Evolutionary conservation across 2,329 filamentous ascomycete species (phyloP), one percentile per base, ranked within the genome.

Genomic region (Magnaporthiopsis poae): DNA sequence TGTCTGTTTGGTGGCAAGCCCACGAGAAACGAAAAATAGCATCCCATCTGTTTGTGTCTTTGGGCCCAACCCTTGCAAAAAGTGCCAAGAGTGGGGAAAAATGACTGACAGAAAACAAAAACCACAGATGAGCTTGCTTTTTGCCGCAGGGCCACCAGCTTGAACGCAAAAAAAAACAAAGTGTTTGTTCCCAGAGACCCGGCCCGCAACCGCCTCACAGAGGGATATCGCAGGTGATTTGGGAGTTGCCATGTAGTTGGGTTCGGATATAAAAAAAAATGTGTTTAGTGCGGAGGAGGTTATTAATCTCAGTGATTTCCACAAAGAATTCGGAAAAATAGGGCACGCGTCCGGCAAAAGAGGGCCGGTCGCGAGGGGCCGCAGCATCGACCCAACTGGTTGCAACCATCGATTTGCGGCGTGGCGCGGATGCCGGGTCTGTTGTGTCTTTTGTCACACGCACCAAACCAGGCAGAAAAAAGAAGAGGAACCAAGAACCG

Each of bases 361-460:
- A 75, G 27, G 27, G 60, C 36, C 59, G 35, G 59, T 31, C 75
- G 74, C 76, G 78, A 31, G 80, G 77, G 80, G 80, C 72, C 80
- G 81, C 77, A 83, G 81, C 80, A 84, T 83, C 81, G 81, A 81
- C 81, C 81, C 80, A 78, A 75, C 76, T 76, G 78, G 61, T 29
- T 62, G 56, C 35, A 61, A 65, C 8, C 8, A 36, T 36, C 36
- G 46, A 65, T 39, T n/a, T 56, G 46, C 46, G 46, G 9, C 46
- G 46, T 56, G 46, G 31, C 31, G 31, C 31, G 46, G 46, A 21
- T 21, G 46, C 29, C 64, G 39, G 64, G 35, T 60, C 52, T 36
- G 35, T 36, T 8, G 59, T 7, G 27, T 27, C 27, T 27, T 27
- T 29, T 35, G 33, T 35, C 33, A 8, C 64, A 60, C 64, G 60